Evolutionary conservation across 2,329 filamentous ascomycete species (phyloP).

Genomic region (Claviceps africana): DNA sequence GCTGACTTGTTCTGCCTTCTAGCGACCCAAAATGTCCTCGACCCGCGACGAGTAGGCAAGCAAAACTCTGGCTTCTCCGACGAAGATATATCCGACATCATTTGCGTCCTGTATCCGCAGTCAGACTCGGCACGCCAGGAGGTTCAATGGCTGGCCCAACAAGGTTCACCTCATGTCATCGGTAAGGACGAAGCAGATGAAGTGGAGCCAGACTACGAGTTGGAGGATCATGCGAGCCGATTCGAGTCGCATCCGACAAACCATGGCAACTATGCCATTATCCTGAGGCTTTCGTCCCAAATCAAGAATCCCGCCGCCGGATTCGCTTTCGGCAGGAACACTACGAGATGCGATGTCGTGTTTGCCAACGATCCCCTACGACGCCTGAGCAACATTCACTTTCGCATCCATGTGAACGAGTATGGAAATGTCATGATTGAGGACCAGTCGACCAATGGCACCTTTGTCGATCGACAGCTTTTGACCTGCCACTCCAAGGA

Average conservation of each 20-base stretch:
- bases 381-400: conserved; percentile 87
- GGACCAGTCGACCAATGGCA: conserved; percentile 93
- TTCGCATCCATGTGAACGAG: conserved; percentile 82
- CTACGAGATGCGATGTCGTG: conserved; percentile 54
- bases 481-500: conserved; percentile 34
- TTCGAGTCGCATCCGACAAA: conserved; percentile 32
- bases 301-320: conserved; percentile 56
- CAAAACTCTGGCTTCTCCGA: conserved; percentile 74
- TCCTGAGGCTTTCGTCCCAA: conserved; percentile 62
- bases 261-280: conserved; percentile 52
- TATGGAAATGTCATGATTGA: conserved; percentile 81
- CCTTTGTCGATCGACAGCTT: conserved; percentile 61
- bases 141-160: conserved; percentile 38
- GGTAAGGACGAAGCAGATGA: conserved; percentile 33
- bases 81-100: conserved; percentile 73
- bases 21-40: conserved; percentile 38
- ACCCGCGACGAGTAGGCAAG: conserved; percentile 65
- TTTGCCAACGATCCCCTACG: conserved; percentile 52
- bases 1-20: neutral
- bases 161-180: conserved; percentile 35
- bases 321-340: conserved; percentile 77
- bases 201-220: conserved; percentile 36
- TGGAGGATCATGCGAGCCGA: conserved; percentile 34
- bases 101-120: conserved; percentile 74
- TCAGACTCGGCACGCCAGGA: conserved; percentile 59